phyloP scores from a whole-genome alignment of 1,284 basidiomycete genomes.

The Sanghuangporus weigelae region DNA sequence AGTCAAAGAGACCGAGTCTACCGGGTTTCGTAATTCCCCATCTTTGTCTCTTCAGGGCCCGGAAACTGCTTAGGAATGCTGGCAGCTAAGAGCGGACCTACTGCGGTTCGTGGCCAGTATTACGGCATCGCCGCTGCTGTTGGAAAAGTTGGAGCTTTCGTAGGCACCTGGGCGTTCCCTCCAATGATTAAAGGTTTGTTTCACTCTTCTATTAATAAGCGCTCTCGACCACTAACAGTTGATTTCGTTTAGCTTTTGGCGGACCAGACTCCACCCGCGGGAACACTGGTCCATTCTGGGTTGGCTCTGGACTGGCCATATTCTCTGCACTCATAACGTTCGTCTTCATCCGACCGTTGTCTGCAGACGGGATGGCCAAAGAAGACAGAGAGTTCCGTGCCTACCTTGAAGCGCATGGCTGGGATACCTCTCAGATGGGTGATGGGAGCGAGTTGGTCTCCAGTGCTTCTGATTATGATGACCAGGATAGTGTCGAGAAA shows the following conservation, averaged over 20 bases:
- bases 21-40: background rate
- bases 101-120: constrained; percentile 81
- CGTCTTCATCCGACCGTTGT: constrained; percentile 72
- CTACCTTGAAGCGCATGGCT: constrained; percentile 74
- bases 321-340: constrained; percentile 72
- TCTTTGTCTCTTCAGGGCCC: constrained; percentile 40
- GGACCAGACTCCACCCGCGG: constrained; percentile 44
- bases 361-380: constrained; percentile 71
- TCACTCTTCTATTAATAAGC: background rate
- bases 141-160: constrained; percentile 88
- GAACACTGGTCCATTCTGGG: constrained; percentile 79
- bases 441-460: constrained; percentile 25
- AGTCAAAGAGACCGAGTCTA: constrained; percentile 15
- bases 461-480: constrained; percentile 11
- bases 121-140: constrained; percentile 84
- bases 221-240: background rate
- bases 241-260: constrained; percentile 48
- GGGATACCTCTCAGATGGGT: constrained; percentile 70
- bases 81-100: constrained; percentile 79
- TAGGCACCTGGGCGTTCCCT: constrained; percentile 77
- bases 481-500: constrained; percentile 7
- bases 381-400: constrained; percentile 81
- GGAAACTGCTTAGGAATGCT: constrained; percentile 80
- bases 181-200: constrained; percentile 55
- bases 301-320: constrained; percentile 67